These are phyloP conservation scores for Pichia sp. DNA, from an alignment of 1,139 yeast genomes.

Conservation along the genomic window DNA sequence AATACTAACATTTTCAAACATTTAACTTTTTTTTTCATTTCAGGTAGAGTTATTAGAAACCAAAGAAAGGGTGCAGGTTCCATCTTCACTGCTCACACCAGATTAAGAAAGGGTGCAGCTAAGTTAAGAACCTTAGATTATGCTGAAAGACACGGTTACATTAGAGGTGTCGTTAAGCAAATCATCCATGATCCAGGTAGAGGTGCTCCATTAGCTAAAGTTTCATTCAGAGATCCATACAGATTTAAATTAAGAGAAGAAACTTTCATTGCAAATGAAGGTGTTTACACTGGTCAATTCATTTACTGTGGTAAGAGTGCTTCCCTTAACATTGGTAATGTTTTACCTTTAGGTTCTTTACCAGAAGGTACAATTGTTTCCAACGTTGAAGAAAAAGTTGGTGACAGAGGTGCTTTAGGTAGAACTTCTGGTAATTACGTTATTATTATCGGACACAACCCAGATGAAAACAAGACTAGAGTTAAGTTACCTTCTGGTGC, in stretches of 20 bases:
- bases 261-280: slow-evolving; percentile 98
- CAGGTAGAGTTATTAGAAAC: slow-evolving; percentile 99
- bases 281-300: slow-evolving; percentile 99
- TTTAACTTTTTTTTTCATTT: slow-evolving; percentile 3
- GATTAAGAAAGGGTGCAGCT: slow-evolving; percentile 99
- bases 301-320: slow-evolving; percentile 99
- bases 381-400: slow-evolving; percentile 98
- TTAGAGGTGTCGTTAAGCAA: slow-evolving; percentile 98
- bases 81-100: slow-evolving; percentile 99
- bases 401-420: slow-evolving; percentile 99
- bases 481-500: slow-evolving; percentile 99
- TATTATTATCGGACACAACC: slow-evolving; percentile 98
- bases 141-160: slow-evolving; percentile 99
- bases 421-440: slow-evolving; percentile 99
- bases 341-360: slow-evolving; percentile 91
- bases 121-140: slow-evolving; percentile 98
- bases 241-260: slow-evolving; percentile 96
- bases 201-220: slow-evolving; percentile 99
- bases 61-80: slow-evolving; percentile 99
- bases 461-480: slow-evolving; percentile 98
- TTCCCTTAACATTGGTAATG: slow-evolving; percentile 94
- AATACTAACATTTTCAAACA: slow-evolving; percentile 15
- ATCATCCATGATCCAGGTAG: slow-evolving; percentile 99
- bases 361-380: slow-evolving; percentile 99
- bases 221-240: slow-evolving; percentile 99